phyloP scores from a whole-genome alignment of 305 asterid genomes.

The Solanum hybrid region DNA sequence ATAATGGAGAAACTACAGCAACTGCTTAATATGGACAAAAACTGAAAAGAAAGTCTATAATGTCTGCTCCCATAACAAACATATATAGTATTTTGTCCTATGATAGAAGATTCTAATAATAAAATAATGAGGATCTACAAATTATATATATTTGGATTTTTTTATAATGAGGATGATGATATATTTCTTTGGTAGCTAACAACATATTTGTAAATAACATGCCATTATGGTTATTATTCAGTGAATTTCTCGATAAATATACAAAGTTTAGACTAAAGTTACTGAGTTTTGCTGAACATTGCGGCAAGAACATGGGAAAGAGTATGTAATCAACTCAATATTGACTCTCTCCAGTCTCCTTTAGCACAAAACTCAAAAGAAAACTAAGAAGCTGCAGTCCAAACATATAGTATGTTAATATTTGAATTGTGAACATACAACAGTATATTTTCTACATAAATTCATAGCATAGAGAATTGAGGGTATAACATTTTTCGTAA shows the following conservation, averaged over 20 bases:
- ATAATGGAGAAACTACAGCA: background rate
- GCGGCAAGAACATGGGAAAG: background rate
- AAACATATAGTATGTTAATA: background rate
- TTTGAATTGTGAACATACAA: background rate
- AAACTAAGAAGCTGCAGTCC: background rate
- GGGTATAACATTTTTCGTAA: background rate
- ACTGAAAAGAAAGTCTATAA: background rate
- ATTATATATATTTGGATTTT: no score
- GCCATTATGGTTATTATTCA: background rate
- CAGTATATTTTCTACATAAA: background rate
- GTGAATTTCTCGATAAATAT: background rate
- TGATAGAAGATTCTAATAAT: background rate
- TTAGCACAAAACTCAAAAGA: background rate
- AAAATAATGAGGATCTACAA: background rate
- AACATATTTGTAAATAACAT: background rate
- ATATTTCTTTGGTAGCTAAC: background rate
- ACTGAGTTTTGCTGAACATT: background rate
- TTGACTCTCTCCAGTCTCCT: background rate
- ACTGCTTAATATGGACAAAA: background rate
- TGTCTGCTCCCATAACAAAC: background rate
- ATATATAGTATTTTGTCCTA: background rate
- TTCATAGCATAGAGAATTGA: background rate
- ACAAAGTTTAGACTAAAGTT: background rate
- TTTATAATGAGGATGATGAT: background rate
- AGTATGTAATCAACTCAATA: background rate